Percentiles rank a stretch among this genome's conserved stretches.
Evolutionary conservation across 768 basidiomycete genomes (phyloP).

Genomic region (Mycena vulgaris): DNA sequence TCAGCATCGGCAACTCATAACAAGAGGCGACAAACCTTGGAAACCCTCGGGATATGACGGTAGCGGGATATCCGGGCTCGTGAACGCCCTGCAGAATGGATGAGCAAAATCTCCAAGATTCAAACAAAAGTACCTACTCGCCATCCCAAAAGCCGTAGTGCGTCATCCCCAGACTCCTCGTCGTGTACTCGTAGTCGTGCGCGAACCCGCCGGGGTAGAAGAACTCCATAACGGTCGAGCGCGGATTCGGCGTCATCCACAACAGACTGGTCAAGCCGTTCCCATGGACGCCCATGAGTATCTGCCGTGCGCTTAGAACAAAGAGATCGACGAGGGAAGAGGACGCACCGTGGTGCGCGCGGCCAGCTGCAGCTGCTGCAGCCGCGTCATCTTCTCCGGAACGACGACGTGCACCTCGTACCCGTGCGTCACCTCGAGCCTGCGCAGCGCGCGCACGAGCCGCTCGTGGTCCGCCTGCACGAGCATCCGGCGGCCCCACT

Average conservation of each 20-base stretch:
- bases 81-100: conserved; percentile 69
- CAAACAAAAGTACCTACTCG: conserved; percentile 56
- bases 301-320: conserved; percentile 60
- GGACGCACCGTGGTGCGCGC: conserved; percentile 85
- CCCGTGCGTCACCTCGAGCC: conserved; percentile 77
- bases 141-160: conserved; percentile 92
- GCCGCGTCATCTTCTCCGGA: conserved; percentile 85
- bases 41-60: conserved; percentile 90
- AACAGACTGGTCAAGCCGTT: conserved; percentile 91
- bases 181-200: conserved; percentile 86
- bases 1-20: neutral
- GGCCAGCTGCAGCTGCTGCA: conserved; percentile 86
- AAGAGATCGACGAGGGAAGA: neutral
- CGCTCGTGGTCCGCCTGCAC: conserved; percentile 81
- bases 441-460: conserved; percentile 81
- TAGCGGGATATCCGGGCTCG: conserved; percentile 77
- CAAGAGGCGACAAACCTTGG: conserved; percentile 54
- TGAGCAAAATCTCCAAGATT: neutral
- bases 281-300: conserved; percentile 95
- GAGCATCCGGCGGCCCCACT: conserved; percentile 90
- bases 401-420: conserved; percentile 92
- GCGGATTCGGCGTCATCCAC: conserved; percentile 92
- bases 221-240: conserved; percentile 93
- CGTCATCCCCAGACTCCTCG: conserved; percentile 65
- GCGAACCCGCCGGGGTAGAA: conserved; percentile 90